phyloP scores from a whole-genome alignment of 768 basidiomycete genomes.

The Asterophora parasitica region DNA sequence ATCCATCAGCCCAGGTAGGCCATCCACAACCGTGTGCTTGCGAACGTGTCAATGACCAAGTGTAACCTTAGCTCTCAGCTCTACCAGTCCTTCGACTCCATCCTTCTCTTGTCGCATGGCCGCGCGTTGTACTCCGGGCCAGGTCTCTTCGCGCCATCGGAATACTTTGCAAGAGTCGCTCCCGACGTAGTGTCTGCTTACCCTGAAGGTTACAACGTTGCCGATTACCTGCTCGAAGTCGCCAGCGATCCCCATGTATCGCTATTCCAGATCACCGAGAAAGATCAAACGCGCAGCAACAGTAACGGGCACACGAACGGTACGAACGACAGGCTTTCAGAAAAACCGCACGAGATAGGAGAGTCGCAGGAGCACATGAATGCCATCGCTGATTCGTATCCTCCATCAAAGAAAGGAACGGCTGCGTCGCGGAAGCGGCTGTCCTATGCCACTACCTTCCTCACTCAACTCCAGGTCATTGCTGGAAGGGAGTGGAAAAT shows the following conservation, averaged over 20 bases:
- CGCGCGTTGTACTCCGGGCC: slow-evolving; percentile 74
- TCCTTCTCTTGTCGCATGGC: slow-evolving; percentile 75
- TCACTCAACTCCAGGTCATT: slow-evolving; percentile 85
- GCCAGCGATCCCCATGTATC: slow-evolving; percentile 60
- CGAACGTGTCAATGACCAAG: neutral
- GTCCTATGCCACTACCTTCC: slow-evolving; percentile 68
- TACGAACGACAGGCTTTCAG: neutral
- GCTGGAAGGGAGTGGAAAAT: slow-evolving; percentile 85
- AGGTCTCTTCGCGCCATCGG: slow-evolving; percentile 65
- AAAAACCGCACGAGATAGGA: neutral
- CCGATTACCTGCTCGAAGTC: slow-evolving; percentile 88
- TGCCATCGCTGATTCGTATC: neutral
- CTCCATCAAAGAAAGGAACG: slow-evolving; percentile 8
- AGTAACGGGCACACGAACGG: neutral
- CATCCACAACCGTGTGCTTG: neutral
- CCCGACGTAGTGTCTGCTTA: slow-evolving; percentile 42
- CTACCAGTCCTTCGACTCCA: slow-evolving; percentile 80
- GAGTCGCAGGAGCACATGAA: slow-evolving; percentile 11
- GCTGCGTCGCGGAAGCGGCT: slow-evolving; percentile 16
- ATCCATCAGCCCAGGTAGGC: slow-evolving; percentile 82
- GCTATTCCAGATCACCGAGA: slow-evolving; percentile 33
- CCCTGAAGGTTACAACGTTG: slow-evolving; percentile 83
- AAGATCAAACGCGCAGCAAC: neutral
- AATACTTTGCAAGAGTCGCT: slow-evolving; percentile 53
- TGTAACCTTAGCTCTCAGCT: slow-evolving; percentile 56